Evolutionary conservation across 495 filamentous ascomycete species (phyloP).

Genomic region (Hypomontagnella submonticulosa): DNA sequence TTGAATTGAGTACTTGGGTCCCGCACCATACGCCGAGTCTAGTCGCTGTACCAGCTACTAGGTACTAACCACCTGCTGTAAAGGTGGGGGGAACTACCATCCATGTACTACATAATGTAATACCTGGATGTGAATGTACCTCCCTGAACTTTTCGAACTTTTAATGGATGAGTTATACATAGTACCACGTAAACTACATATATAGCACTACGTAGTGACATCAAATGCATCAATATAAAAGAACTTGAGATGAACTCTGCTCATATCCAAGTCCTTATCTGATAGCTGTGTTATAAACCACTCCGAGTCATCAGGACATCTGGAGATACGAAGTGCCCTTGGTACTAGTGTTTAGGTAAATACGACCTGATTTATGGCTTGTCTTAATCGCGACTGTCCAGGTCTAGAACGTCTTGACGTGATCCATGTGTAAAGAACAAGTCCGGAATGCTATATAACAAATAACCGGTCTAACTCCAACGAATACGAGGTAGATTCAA

Average conservation of each 20-base stretch:
- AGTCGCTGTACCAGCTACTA: background rate
- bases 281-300: too few species aligned
- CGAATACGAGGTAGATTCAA: slow-evolving; percentile 21
- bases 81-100: too few species aligned
- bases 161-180: too few species aligned
- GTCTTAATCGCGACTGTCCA: background rate
- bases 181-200: too few species aligned
- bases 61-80: slow-evolving; percentile 1
- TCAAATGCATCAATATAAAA: too few species aligned
- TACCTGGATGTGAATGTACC: too few species aligned
- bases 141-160: too few species aligned
- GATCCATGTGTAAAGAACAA: slow-evolving; percentile 14
- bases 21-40: slow-evolving; percentile 20
- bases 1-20: slow-evolving; percentile 20
- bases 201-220: too few species aligned
- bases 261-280: too few species aligned
- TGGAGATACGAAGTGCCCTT: too few species aligned
- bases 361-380: slow-evolving; percentile 9
- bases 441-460: slow-evolving; percentile 5
- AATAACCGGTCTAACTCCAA: slow-evolving; percentile 18
- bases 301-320: too few species aligned
- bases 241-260: too few species aligned
- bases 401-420: slow-evolving; percentile 35
- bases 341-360: background rate
- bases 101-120: background rate